phyloP scores from a whole-genome alignment of 768 basidiomycete species.

The Phaffia tasmanica region DNA sequence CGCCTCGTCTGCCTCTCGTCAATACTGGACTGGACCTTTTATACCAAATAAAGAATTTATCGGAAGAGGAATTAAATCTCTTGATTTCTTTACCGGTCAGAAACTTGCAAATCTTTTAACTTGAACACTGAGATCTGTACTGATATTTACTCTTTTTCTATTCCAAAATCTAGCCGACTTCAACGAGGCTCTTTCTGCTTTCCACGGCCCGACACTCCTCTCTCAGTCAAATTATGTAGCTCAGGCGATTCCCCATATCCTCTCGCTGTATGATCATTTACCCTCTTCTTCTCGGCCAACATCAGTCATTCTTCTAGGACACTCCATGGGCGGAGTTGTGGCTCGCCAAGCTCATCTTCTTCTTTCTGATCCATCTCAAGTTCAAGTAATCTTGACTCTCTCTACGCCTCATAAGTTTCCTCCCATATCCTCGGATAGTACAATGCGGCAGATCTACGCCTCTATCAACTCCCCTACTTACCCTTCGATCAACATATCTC shows the following conservation, averaged over 20 bases:
- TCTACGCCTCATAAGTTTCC: conserved; percentile 82
- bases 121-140: background rate
- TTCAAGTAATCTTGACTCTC: conserved; percentile 85
- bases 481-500: conserved; percentile 9
- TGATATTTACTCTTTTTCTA: background rate
- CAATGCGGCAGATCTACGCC: conserved; percentile 63
- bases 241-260: conserved; percentile 61
- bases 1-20: conserved; percentile 76
- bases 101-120: background rate
- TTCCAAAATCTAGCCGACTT: conserved; percentile 63
- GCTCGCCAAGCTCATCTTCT: conserved; percentile 62
- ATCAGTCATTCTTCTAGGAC: conserved; percentile 65
- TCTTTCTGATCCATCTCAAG: conserved; percentile 38
- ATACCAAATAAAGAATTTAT: conserved; percentile 48
- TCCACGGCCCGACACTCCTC: conserved; percentile 78
- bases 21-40: conserved; percentile 56
- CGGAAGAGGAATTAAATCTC: conserved; percentile 44
- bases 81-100: conserved; percentile 82
- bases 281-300: conserved; percentile 41
- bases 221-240: conserved; percentile 67
- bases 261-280: conserved; percentile 55
- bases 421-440: conserved; percentile 73
- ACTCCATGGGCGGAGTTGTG: conserved; percentile 96
- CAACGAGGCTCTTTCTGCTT: conserved; percentile 93
- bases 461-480: conserved; percentile 30